Evolutionary conservation across 1,139 yeast genomes (phyloP), one percentile per base, ranked within the genome.

Genomic region (Arxiozyma telluris): DNA sequence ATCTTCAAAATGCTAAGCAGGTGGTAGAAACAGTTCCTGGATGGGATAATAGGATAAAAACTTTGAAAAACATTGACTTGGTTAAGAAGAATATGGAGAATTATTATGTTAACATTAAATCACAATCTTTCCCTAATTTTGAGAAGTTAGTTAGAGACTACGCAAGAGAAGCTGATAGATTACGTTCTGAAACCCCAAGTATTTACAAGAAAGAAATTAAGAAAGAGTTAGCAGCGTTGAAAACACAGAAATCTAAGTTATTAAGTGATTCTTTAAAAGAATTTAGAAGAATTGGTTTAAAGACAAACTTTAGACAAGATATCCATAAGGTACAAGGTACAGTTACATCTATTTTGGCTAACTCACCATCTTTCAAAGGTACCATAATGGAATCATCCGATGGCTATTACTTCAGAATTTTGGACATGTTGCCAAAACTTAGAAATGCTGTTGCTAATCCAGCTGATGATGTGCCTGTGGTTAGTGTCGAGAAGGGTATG

Each of bases 351-450:
- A 76, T 91, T 39, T 70, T 93, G 50, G 78, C 87, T 1, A 76
- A 77, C 51, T 71, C 83, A 12, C 71, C 71, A 11, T 71, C 84
- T 1, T 76, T 87, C 51, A 66, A 67, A 3, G 72, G 65, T 0
- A 66, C 76, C 1, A 55, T 64, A 1, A 64, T 80, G 44, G 73
- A 73, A n/a, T 77, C 77, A 1, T 69, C 74, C 50, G 96, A 90
- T 65, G 68, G 68, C 0, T 78, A 79, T 61, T 90, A 82, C 68
- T 87, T 80, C 73, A 77, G 87, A 57, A 71, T 88, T 21, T 70
- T 93, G 53, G 98, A 93, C 61, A 68, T 90, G 50, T 71, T 91
- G 45, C 98, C 98, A 8, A 76, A 93, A 49, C 72, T 93, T 55
- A 78, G 96, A 63, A 78, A 83, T 38, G 74, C 88, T 2, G 82